Conservation (phyloP, 2,329 filamentous ascomycete species). For the Colletotrichum tanaceti region DNA sequence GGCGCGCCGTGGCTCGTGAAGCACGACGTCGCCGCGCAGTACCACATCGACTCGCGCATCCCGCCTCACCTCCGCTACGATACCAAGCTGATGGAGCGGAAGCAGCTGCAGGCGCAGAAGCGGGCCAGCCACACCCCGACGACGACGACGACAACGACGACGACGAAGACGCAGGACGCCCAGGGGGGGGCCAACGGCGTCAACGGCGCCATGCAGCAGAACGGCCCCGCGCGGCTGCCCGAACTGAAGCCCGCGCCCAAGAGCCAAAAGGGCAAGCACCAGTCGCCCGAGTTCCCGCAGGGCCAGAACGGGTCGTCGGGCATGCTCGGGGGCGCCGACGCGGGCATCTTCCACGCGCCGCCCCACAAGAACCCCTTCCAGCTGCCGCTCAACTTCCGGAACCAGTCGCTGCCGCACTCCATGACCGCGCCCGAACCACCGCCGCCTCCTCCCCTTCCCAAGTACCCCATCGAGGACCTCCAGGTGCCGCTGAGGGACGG, state of each 20-base stretch:
- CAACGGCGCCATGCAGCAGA: slow-evolving; percentile 50
- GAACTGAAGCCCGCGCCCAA: slow-evolving; percentile 81
- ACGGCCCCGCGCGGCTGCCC: slow-evolving; percentile 69
- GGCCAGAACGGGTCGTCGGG: slow-evolving; percentile 59
- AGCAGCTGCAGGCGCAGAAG: slow-evolving; percentile 75
- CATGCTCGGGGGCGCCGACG: slow-evolving; percentile 45
- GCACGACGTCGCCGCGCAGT: slow-evolving; percentile 82
- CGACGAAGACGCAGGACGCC: slow-evolving; percentile 5
- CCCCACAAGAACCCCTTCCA: slow-evolving; percentile 61
- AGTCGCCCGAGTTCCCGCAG: slow-evolving; percentile 48
- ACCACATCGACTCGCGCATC: slow-evolving; percentile 88
- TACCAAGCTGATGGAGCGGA: slow-evolving; percentile 80
- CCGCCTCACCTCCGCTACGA: slow-evolving; percentile 86
- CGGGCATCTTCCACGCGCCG: slow-evolving; percentile 54
- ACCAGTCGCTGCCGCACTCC: slow-evolving; percentile 56
- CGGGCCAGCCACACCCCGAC: slow-evolving; percentile 61
- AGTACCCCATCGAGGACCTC: slow-evolving; percentile 96
- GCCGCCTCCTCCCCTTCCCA: slow-evolving; percentile 79
- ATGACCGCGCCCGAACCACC: slow-evolving; percentile 60
- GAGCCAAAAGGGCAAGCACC: slow-evolving; percentile 71
- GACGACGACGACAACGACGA: too few species aligned
- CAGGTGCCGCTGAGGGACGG: slow-evolving; percentile 78
- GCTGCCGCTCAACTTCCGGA: slow-evolving; percentile 57
- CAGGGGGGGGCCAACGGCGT: slow-evolving; percentile 49
- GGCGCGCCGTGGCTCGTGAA: slow-evolving; percentile 98